A percentile compares a stretch with the other conserved stretches of the same genome.
These are phyloP conservation scores for Diddensiella caesifluorescens DNA, from an alignment of 805 yeast species.

Conservation along the genomic window DNA sequence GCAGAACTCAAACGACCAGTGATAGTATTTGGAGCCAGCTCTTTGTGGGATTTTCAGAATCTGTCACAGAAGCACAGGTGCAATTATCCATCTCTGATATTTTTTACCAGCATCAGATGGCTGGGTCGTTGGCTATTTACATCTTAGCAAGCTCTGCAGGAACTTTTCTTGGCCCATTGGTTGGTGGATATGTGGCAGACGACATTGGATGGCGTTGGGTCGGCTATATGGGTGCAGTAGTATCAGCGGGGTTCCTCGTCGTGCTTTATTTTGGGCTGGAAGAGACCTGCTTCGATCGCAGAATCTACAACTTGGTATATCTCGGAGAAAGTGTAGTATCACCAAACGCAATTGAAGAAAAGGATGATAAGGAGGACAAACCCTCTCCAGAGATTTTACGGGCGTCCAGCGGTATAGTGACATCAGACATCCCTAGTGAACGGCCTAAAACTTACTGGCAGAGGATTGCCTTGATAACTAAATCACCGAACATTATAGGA, in stretches of 20 bases:
- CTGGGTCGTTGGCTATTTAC: constrained; percentile 64
- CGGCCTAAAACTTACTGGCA: constrained; percentile 36
- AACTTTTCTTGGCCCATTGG: constrained; percentile 71
- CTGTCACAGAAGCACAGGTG: constrained; percentile 76
- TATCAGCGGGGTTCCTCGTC: constrained; percentile 53
- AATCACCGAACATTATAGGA: constrained; percentile 54
- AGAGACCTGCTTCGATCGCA: constrained; percentile 53
- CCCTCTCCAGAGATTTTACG: neutral
- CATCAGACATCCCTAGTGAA: neutral
- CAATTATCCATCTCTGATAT: constrained; percentile 61
- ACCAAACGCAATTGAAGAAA: too few relatives aligned
- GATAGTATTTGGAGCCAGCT: constrained; percentile 75
- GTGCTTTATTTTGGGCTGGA: constrained; percentile 58
- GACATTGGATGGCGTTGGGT: constrained; percentile 69
- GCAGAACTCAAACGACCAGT: constrained; percentile 43
- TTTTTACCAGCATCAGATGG: constrained; percentile 74
- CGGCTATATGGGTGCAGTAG: constrained; percentile 60
- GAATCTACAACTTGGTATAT: neutral
- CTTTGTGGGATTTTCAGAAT: constrained; percentile 76
- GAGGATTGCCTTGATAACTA: constrained; percentile 36
- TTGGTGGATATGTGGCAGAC: constrained; percentile 65
- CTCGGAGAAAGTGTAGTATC: neutral
- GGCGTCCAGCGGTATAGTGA: neutral
- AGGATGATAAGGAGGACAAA: neutral
- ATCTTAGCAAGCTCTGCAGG: constrained; percentile 74